Conservation (phyloP, 2,329 filamentous ascomycete genomes). For the Davidsoniella virescens region DNA sequence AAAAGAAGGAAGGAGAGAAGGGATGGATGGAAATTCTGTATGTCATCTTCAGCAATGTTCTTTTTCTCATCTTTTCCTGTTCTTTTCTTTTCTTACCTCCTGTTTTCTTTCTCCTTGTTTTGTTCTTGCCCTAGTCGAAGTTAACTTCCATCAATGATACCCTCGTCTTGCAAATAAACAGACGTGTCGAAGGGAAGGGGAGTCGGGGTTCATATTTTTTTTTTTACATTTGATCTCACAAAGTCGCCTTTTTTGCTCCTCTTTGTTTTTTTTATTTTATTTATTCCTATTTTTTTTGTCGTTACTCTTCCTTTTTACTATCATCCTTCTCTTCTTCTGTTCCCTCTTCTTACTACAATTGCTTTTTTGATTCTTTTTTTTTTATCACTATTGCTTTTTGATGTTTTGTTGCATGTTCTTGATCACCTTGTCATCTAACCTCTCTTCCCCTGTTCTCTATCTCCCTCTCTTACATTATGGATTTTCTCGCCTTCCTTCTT, state of each 20-base stretch:
- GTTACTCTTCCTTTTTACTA: background rate
- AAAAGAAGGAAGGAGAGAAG: no score
- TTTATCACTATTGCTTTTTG: background rate
- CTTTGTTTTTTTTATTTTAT: background rate
- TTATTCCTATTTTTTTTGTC: background rate
- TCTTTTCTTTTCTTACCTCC: background rate
- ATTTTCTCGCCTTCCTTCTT: no score
- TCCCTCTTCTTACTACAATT: slow-evolving; percentile 1
- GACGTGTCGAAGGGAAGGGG: slow-evolving; percentile 3
- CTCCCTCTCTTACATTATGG: background rate
- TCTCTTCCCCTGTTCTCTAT: background rate
- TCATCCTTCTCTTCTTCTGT: background rate
- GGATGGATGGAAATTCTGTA: background rate
- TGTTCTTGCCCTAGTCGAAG: slow-evolving; percentile 5
- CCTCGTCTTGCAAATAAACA: slow-evolving; percentile 7
- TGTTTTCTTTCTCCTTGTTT: slow-evolving; percentile 3
- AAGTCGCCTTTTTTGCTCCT: slow-evolving; percentile 4
- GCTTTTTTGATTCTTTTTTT: background rate
- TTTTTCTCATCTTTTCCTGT: background rate
- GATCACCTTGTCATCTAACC: background rate
- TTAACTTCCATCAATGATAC: slow-evolving; percentile 6
- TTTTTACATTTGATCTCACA: background rate
- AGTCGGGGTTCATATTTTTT: background rate
- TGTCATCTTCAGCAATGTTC: background rate
- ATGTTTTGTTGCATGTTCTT: background rate